Conservation (phyloP, 176 grass and related monocot genomes). For the Chrysopogon serrulatus region DNA sequence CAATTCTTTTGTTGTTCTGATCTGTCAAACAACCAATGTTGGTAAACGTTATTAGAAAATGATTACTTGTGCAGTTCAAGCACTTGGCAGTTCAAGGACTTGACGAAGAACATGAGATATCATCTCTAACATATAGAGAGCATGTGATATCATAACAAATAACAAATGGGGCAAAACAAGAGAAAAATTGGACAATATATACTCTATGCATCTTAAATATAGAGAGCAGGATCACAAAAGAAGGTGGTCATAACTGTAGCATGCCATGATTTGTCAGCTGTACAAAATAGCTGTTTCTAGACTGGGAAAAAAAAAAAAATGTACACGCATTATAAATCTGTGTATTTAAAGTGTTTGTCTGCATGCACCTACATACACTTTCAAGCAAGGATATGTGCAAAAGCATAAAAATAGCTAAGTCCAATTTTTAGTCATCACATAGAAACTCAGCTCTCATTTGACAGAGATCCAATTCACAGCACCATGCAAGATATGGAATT, state of each 20-base stretch:
- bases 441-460: background rate
- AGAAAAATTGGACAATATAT: constrained; percentile 12
- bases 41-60: background rate
- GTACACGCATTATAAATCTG: background rate
- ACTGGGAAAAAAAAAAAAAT: background rate
- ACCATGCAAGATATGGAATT: background rate
- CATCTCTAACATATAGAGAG: too few species aligned
- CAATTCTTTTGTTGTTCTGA: constrained; percentile 97
- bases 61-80: background rate
- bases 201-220: background rate
- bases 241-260: background rate
- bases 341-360: background rate
- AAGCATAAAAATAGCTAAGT: background rate
- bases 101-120: background rate
- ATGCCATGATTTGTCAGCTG: background rate
- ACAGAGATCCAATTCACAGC: background rate
- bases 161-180: background rate
- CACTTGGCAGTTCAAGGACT: constrained; percentile 23
- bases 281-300: background rate
- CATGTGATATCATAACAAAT: too few species aligned
- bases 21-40: constrained; percentile 43
- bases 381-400: background rate
- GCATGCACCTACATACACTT: background rate
- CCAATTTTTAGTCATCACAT: background rate
- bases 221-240: background rate